Evolutionary conservation across 495 filamentous ascomycete genomes (phyloP).

Genomic region (Neurospora cerealis): DNA sequence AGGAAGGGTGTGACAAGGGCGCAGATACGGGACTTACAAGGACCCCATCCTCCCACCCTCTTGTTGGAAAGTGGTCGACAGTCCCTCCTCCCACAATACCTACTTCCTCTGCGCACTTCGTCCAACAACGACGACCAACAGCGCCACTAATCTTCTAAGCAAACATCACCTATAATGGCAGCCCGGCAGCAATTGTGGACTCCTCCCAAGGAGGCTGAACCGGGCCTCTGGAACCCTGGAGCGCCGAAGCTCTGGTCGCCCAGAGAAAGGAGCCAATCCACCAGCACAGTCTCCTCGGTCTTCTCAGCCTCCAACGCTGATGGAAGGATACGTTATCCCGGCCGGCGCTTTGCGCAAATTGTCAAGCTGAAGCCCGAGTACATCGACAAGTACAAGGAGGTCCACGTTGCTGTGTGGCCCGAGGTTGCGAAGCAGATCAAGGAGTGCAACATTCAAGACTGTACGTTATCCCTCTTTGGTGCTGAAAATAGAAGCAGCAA

Average conservation of each 20-base stretch:
- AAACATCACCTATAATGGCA: neutral
- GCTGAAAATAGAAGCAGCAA: neutral
- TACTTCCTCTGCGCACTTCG: neutral
- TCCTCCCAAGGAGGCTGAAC: neutral
- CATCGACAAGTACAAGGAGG: conserved; percentile 57
- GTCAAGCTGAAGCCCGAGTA: conserved; percentile 59
- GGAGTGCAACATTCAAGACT: conserved; percentile 62
- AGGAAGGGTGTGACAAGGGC: neutral
- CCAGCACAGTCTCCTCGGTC: neutral
- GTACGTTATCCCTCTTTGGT: conserved; percentile 28
- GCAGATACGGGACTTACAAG: neutral
- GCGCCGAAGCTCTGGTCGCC: neutral
- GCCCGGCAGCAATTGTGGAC: neutral
- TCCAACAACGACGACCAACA: neutral
- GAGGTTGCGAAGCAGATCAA: conserved; percentile 63
- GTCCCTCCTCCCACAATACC: neutral
- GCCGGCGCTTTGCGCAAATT: conserved; percentile 54
- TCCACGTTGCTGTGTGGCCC: conserved; percentile 63
- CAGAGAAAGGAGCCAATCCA: neutral
- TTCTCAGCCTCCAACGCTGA: neutral
- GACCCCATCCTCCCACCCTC: neutral
- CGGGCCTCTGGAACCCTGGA: neutral
- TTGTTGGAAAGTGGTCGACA: neutral
- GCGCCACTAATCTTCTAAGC: neutral
- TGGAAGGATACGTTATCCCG: conserved; percentile 15